A percentile compares a stretch with the other conserved stretches of the same genome.
phyloP scores from a whole-genome alignment of 208 protist genomes.

The Lotmaria passim region DNA sequence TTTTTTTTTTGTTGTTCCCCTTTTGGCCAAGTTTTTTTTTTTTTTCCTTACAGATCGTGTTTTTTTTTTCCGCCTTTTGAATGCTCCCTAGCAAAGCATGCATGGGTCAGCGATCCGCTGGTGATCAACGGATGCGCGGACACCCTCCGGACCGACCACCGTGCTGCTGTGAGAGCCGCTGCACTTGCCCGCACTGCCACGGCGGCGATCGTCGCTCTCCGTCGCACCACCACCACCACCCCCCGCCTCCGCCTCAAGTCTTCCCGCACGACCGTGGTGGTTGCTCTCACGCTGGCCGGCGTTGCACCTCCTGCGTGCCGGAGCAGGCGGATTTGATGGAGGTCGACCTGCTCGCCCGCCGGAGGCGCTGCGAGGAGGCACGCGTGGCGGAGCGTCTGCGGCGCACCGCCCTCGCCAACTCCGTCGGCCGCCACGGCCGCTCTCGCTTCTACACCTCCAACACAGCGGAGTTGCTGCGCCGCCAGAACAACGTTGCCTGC shows the following conservation, averaged over 20 bases:
- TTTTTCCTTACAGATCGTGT: background rate
- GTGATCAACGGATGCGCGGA: background rate
- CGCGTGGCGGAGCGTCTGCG: slow-evolving; percentile 45
- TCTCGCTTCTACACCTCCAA: slow-evolving; percentile 40
- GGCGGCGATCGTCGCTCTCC: background rate
- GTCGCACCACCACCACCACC: background rate
- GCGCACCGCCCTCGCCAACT: background rate
- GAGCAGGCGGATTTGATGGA: slow-evolving; percentile 67
- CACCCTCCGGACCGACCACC: slow-evolving; percentile 22
- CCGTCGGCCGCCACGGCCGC: slow-evolving; percentile 20
- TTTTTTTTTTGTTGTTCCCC: no score
- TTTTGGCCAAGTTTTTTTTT: no score
- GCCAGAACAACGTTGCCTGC: slow-evolving; percentile 47
- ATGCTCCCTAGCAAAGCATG: slow-evolving; percentile 15
- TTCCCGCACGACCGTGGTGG: background rate
- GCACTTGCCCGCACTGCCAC: slow-evolving; percentile 40
- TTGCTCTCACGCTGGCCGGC: slow-evolving; percentile 14
- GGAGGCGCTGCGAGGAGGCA: slow-evolving; percentile 49
- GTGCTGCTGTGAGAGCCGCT: slow-evolving; percentile 67
- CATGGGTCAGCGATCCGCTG: slow-evolving; percentile 8
- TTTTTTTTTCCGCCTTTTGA: background rate
- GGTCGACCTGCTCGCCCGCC: slow-evolving; percentile 56
- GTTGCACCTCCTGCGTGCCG: slow-evolving; percentile 54
- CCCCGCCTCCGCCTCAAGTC: no score
- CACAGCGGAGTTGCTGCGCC: slow-evolving; percentile 74